Conservation (phyloP, 495 filamentous ascomycete species). For the Podospora comata region DNA sequence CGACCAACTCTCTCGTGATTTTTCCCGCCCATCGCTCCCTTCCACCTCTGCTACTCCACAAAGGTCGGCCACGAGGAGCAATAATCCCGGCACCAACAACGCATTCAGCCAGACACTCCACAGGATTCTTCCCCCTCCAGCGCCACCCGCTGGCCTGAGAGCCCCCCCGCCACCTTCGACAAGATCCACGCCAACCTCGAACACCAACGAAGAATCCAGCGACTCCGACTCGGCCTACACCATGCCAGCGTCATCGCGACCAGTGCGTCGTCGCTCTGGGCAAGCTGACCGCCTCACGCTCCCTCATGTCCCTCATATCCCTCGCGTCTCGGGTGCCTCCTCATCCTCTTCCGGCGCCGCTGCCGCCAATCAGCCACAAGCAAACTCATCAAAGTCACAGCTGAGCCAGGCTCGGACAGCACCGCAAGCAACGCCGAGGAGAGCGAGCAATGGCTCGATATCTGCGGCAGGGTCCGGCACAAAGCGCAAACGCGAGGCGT, state of each 20-base stretch:
- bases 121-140: not conserved
- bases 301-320: no score
- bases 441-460: not conserved
- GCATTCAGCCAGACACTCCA: not conserved
- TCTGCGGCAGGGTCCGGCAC: not conserved
- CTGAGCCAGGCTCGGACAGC: not conserved
- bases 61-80: not conserved
- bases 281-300: not conserved
- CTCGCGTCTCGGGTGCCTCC: not conserved
- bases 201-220: not conserved
- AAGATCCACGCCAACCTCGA: not conserved
- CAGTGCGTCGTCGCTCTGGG: not conserved
- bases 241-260: not conserved
- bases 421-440: not conserved
- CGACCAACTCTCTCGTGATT: not conserved
- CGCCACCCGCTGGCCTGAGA: not conserved
- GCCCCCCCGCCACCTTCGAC: not conserved
- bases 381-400: not conserved
- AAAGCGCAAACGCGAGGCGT: conserved; percentile 16
- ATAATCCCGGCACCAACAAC: not conserved
- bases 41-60: not conserved
- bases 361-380: not conserved
- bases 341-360: not conserved
- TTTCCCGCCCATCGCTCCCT: not conserved
- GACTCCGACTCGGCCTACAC: not conserved